Percentiles rank a stretch among this genome's conserved stretches.
Conservation (phyloP, 2,329 filamentous ascomycete species). For the Westerdykella sp. region DNA sequence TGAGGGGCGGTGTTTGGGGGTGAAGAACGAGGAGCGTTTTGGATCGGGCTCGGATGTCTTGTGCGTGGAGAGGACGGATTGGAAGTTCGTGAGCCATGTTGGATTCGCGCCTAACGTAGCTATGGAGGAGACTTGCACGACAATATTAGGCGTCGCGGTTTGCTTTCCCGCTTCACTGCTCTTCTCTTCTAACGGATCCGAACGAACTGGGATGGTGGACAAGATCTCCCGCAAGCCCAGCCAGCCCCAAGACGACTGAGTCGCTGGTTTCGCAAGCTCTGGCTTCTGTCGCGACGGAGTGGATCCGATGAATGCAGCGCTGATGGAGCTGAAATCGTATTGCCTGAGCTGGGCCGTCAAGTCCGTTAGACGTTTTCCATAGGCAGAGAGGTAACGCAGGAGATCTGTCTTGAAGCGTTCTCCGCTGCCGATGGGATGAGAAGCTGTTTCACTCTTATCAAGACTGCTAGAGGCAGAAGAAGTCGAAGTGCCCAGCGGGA, state of each 20-base stretch:
- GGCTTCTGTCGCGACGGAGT: slow-evolving; percentile 62
- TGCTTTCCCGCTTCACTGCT: slow-evolving; percentile 6
- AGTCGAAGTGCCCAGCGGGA: slow-evolving; percentile 45
- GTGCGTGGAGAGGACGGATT: slow-evolving; percentile 26
- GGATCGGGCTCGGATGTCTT: not conserved
- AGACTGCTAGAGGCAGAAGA: too few species aligned
- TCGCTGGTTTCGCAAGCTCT: slow-evolving; percentile 36
- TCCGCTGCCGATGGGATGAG: slow-evolving; percentile 52
- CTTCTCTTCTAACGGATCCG: too few species aligned
- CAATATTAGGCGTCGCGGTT: slow-evolving; percentile 39
- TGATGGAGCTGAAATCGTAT: slow-evolving; percentile 65
- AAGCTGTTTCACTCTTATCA: not conserved
- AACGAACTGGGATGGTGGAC: slow-evolving; percentile 37
- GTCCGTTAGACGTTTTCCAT: slow-evolving; percentile 53
- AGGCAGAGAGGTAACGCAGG: slow-evolving; percentile 63
- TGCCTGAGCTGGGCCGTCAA: slow-evolving; percentile 53
- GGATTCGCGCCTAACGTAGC: slow-evolving; percentile 67
- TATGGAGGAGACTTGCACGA: slow-evolving; percentile 70
- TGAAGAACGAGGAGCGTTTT: not conserved
- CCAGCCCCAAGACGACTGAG: slow-evolving; percentile 70
- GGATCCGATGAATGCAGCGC: slow-evolving; percentile 69
- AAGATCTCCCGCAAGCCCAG: slow-evolving; percentile 58
- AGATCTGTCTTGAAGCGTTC: slow-evolving; percentile 69
- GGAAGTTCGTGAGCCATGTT: slow-evolving; percentile 62
- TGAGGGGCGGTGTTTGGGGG: not conserved